phyloP scores from a whole-genome alignment of 2,329 filamentous ascomycete genomes.

The Chaetomium sp. region DNA sequence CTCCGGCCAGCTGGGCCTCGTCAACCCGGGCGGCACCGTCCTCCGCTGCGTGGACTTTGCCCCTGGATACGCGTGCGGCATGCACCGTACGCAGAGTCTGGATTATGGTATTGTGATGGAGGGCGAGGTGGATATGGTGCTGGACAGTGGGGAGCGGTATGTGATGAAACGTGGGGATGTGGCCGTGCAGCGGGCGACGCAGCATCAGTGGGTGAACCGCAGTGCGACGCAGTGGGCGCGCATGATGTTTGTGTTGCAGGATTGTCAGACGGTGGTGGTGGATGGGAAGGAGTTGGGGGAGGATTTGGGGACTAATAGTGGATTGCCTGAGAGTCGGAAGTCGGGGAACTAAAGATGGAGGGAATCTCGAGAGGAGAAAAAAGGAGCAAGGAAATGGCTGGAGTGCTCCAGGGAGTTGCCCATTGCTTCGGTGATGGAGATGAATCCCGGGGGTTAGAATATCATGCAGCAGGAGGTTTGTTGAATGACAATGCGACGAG shows the following conservation, averaged over 20 bases:
- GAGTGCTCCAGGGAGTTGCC: conserved; percentile 7
- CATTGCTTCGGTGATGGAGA: conserved; percentile 22
- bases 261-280: conserved; percentile 19
- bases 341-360: neutral
- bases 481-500: no score
- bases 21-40: conserved; percentile 30
- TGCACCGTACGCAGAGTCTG: conserved; percentile 43
- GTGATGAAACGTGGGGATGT: conserved; percentile 39
- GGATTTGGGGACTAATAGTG: conserved; percentile 21
- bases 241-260: conserved; percentile 30
- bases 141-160: conserved; percentile 39
- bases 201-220: conserved; percentile 40
- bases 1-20: conserved; percentile 35
- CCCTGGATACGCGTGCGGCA: conserved; percentile 34
- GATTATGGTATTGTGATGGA: conserved; percentile 45
- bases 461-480: no score
- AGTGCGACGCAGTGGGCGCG: conserved; percentile 37
- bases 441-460: no score
- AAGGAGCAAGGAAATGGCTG: neutral
- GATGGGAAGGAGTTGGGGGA: conserved; percentile 18
- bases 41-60: conserved; percentile 42
- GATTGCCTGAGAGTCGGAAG: conserved; percentile 23
- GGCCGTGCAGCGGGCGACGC: conserved; percentile 42
- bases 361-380: neutral
- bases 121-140: conserved; percentile 40